These are phyloP conservation scores for Fusarium duplospermum DNA, from an alignment of 2,329 filamentous ascomycete species.

Conservation along the genomic window DNA sequence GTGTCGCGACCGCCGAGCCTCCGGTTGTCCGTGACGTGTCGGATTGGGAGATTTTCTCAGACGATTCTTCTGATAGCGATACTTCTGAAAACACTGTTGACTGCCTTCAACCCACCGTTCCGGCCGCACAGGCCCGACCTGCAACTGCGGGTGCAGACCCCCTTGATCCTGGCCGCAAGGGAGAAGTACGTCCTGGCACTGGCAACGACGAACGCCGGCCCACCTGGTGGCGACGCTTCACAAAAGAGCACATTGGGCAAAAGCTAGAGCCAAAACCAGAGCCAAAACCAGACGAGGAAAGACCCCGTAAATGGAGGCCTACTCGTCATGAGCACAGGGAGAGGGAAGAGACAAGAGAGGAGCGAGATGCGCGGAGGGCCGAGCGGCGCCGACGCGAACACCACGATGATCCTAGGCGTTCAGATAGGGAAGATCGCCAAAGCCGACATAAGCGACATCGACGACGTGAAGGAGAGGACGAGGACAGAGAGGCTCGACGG, in stretches of 20 bases:
- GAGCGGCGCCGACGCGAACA: constrained; percentile 3
- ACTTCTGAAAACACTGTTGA: constrained; percentile 15
- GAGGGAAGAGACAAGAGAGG: constrained; percentile 1
- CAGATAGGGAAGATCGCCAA: background rate
- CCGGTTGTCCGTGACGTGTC: constrained; percentile 7
- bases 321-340: background rate
- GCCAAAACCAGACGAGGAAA: background rate
- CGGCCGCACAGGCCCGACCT: background rate
- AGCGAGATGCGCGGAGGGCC: constrained; percentile 4
- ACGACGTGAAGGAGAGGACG: constrained; percentile 1
- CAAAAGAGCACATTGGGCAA: constrained; percentile 3
- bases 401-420: background rate
- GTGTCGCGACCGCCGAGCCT: background rate
- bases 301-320: background rate
- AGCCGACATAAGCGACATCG: constrained; percentile 8
- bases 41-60: constrained; percentile 15
- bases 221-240: constrained; percentile 13
- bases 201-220: constrained; percentile 1
- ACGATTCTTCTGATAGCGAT: constrained; percentile 10
- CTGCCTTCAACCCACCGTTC: background rate
- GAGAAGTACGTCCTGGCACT: background rate
- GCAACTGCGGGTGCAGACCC: background rate
- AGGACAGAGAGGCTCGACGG: background rate
- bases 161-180: background rate
- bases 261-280: background rate